Evolutionary conservation across 176 grass and related monocot genomes (phyloP), one percentile per base, ranked within the genome.

Genomic region (Ensete ventricosum): DNA sequence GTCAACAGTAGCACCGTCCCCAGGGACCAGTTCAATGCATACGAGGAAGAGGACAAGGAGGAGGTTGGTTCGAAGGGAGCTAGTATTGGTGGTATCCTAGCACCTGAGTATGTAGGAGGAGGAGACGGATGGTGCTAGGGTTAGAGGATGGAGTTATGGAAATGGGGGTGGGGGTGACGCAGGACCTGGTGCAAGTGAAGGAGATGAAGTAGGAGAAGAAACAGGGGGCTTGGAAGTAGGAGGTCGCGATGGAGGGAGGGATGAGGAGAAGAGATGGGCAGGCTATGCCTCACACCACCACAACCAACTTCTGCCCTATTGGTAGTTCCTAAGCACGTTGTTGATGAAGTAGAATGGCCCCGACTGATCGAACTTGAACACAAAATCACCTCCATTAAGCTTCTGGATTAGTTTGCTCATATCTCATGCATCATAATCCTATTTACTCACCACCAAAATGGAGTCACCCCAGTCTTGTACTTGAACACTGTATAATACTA

Each of bases 281-380:
- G 17, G 3, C 53, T 50, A 5, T 9, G 8, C 29, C 79, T 77
- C 60, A 54, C 22, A 96, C 87, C 67, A 92, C 67, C 64, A 90
- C 50, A 57, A 84, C 82, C 69, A 96, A 55, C 76, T 96, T 96
- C 69, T 90, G 85, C 1, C 85, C 89, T 27, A 87, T 26, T 83
- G 75, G 83, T 89, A 96, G 57, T 53, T 57, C 55, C 80, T 76
- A 50, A 76, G 59, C 55, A 60, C 83, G 62, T 85, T 78, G 76
- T 87, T 92, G 80, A 92, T 81, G 85, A 96, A 96, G 87, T 82
- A 92, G 79, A 96, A 92, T 10, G 83, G 62, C 10, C 85, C 93
- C 11, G 85, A 77, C 53, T 82, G 81, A 34, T 90, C 71, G 53
- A 96, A 84, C 74, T 16, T 77, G 81, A 96, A 79, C 76, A 62